phyloP scores from a whole-genome alignment of 179 eudicot genomes.

The Drosera spatulata region DNA sequence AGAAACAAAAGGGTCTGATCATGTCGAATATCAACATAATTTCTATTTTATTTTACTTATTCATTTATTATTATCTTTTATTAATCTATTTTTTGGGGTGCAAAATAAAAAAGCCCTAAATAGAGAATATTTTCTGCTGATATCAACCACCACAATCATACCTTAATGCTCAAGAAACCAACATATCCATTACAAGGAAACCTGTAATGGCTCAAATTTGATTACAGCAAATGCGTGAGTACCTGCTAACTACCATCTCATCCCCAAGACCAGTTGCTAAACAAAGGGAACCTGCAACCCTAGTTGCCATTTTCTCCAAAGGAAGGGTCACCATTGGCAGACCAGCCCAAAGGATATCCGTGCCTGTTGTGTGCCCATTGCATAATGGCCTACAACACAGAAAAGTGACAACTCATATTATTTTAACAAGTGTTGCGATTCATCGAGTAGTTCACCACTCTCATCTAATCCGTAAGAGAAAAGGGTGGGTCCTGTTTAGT shows the following conservation, averaged over 20 bases:
- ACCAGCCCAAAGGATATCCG: conserved; percentile 99
- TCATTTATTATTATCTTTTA: too few relatives aligned
- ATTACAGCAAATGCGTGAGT: too few relatives aligned
- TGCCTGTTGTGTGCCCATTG: conserved; percentile 98
- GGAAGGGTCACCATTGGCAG: conserved; percentile 95
- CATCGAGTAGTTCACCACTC: too few relatives aligned
- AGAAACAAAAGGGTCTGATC: neutral
- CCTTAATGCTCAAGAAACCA: too few relatives aligned
- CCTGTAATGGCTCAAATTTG: too few relatives aligned
- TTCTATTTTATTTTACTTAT: too few relatives aligned
- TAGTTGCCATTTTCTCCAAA: conserved; percentile 96
- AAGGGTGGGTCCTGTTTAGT: neutral
- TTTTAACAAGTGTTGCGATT: neutral
- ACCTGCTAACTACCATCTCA: conserved; percentile 90
- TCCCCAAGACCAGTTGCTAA: conserved; percentile 95
- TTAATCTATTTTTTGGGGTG: too few relatives aligned
- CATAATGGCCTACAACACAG: conserved; percentile 68
- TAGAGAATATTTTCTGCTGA: too few relatives aligned
- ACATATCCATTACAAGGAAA: too few relatives aligned
- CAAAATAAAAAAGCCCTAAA: too few relatives aligned
- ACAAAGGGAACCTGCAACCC: conserved; percentile 98
- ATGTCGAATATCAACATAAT: too few relatives aligned
- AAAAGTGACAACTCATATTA: neutral
- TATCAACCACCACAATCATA: too few relatives aligned
- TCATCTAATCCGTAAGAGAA: neutral